Conservation (phyloP, 768 basidiomycete genomes). For the Pilatotrama ljubarskyi region DNA sequence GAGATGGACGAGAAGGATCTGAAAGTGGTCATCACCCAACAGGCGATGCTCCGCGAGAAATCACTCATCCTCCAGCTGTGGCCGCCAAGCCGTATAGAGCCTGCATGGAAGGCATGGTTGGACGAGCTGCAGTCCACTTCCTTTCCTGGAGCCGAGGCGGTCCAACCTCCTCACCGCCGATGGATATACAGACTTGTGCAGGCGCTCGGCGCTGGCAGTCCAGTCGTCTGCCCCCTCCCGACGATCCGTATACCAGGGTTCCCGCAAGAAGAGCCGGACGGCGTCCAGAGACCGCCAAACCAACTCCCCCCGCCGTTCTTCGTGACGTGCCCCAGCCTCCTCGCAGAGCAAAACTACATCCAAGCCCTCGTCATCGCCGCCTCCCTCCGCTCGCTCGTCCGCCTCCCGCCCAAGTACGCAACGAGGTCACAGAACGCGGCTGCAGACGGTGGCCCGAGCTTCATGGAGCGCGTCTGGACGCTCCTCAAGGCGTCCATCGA, state of each 20-base stretch:
- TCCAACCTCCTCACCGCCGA: slow-evolving; percentile 11
- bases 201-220: slow-evolving; percentile 25
- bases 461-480: slow-evolving; percentile 64
- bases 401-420: slow-evolving; percentile 34
- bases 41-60: slow-evolving; percentile 58
- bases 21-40: slow-evolving; percentile 44
- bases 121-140: slow-evolving; percentile 8
- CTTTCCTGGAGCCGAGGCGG: slow-evolving; percentile 2
- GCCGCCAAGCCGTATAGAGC: slow-evolving; percentile 38
- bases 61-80: slow-evolving; percentile 53
- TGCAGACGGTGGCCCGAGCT: slow-evolving; percentile 29
- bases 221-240: slow-evolving; percentile 28
- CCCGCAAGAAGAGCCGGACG: background rate
- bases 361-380: slow-evolving; percentile 71
- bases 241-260: slow-evolving; percentile 12
- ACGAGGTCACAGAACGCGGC: background rate
- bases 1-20: slow-evolving; percentile 67
- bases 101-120: slow-evolving; percentile 29
- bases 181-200: slow-evolving; percentile 29
- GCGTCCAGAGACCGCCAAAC: slow-evolving; percentile 34
- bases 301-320: slow-evolving; percentile 66
- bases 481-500: slow-evolving; percentile 60
- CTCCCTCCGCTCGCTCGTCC: slow-evolving; percentile 56
- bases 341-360: slow-evolving; percentile 65
- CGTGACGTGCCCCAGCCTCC: slow-evolving; percentile 52